Base-by-base conservation (phyloP, 192 early-diverging fungal genomes). In the Coemansia erecta region DNA sequence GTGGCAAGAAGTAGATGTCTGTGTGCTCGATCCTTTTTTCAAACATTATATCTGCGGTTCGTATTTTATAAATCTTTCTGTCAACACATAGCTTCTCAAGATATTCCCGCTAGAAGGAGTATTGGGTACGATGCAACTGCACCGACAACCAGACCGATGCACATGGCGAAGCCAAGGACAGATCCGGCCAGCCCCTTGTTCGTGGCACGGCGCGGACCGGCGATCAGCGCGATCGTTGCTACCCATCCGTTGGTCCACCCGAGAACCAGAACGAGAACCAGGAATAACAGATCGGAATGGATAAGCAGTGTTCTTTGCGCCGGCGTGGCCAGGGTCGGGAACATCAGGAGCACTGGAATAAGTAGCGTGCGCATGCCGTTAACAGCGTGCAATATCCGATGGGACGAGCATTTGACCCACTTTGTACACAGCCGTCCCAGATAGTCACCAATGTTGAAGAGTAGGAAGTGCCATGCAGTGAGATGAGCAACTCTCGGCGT, bases 371-470 rank as follows among this genome's bases (percentile, higher is more conserved):
- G 56, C 17, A 61, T 58, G 12, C 58, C 66, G 40, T 77, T 74
- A 22, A 57, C 63, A 11, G 78, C 63, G 12, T 84, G 64, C 8
- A 82, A 65, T 7, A 53, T 22, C 22, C 67, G 66, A 2, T 65
- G 61, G 18, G 62, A 63, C 23, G 55, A 46, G 52, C 57, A 53
- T 14, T 40, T 46, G 22, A 79, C 23, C 46, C 81, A 76, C 50
- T 79, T 77, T 23, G 83, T 84, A 19, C 85, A 64, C 18, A 66
- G 57, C 19, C 84, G 78, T 1, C 90, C 90, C 8, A 84, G 37
- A 82, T 86, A 92, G 53, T 92, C 91, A 53, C 86, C 87, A 22
- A 89, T 9, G 60, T 90, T 91, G 60, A 85, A 91, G 8, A 85
- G 43, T 45, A 92, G 66, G 50, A 92, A 92, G 53, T 90, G 89